Evolutionary conservation across 106 monocot species (phyloP).

Genomic region (Allium sativum): DNA sequence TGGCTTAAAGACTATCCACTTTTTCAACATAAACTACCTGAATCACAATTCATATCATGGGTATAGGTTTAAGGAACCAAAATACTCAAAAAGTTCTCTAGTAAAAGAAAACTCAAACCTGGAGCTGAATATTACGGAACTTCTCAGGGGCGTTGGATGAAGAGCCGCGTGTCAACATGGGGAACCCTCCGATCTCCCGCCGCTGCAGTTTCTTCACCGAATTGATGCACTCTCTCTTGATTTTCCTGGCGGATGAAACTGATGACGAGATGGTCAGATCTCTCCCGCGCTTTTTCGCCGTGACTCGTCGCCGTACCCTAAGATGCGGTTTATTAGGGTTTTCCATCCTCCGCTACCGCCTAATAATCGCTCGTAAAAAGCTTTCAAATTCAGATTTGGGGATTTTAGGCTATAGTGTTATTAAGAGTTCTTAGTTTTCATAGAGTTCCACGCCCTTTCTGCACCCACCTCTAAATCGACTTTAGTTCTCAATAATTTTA

Average conservation of each 20-base stretch:
- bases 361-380: not conserved
- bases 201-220: slow-evolving; percentile 53
- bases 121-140: slow-evolving; percentile 54
- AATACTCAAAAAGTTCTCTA: too few species aligned
- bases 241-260: slow-evolving; percentile 6
- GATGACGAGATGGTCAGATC: slow-evolving; percentile 2
- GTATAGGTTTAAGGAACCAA: too few species aligned
- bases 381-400: too few species aligned
- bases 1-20: too few species aligned
- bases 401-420: too few species aligned
- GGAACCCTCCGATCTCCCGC: slow-evolving; percentile 46
- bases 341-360: slow-evolving; percentile 12
- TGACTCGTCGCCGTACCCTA: slow-evolving; percentile 38
- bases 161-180: slow-evolving; percentile 26
- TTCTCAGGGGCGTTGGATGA: slow-evolving; percentile 39
- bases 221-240: slow-evolving; percentile 24
- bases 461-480: too few species aligned
- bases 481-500: too few species aligned
- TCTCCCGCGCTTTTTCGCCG: slow-evolving; percentile 36
- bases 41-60: too few species aligned
- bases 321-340: slow-evolving; percentile 25
- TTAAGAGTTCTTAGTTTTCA: too few species aligned
- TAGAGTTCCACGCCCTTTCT: too few species aligned
- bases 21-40: too few species aligned
- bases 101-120: slow-evolving; percentile 12